Evolutionary conservation across 768 basidiomycete species (phyloP).

Genomic region (Auricularia heimuer): DNA sequence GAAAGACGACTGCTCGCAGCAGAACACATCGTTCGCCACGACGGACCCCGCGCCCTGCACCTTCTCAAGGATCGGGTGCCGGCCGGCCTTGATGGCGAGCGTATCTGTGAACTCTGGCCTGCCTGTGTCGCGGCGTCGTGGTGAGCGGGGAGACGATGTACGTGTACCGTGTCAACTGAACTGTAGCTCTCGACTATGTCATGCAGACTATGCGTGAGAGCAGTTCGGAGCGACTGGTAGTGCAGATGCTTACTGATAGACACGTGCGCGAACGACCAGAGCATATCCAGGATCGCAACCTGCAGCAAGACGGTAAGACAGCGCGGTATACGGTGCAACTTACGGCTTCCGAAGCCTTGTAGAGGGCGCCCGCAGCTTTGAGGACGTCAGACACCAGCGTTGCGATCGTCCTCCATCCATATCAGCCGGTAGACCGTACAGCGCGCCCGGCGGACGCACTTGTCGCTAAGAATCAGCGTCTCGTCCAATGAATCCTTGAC

Average conservation of each 20-base stretch:
- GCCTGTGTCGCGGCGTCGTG: constrained; percentile 48
- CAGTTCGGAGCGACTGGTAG: no score
- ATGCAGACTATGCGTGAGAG: neutral
- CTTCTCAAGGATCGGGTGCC: constrained; percentile 80
- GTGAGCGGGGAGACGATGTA: neutral
- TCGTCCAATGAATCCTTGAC: constrained; percentile 92
- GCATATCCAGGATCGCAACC: constrained; percentile 83
- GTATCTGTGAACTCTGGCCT: constrained; percentile 76
- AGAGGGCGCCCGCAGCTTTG: constrained; percentile 65
- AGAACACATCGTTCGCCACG: constrained; percentile 86
- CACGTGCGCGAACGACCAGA: constrained; percentile 79
- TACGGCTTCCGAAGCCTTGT: constrained; percentile 87
- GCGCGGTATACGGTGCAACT: constrained; percentile 8
- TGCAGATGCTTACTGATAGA: constrained; percentile 54
- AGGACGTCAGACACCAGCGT: constrained; percentile 66
- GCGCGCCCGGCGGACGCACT: constrained; percentile 28
- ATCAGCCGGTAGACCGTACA: neutral
- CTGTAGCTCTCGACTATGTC: constrained; percentile 42
- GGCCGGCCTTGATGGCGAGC: constrained; percentile 77
- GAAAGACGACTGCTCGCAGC: constrained; percentile 73
- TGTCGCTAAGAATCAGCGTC: constrained; percentile 74
- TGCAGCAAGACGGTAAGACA: constrained; percentile 17
- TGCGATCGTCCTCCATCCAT: constrained; percentile 54
- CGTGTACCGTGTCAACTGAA: constrained; percentile 11
- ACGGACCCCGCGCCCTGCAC: constrained; percentile 57